Conservation (phyloP, 2,329 filamentous ascomycete genomes). For the Aspergillus carbonarius region DNA sequence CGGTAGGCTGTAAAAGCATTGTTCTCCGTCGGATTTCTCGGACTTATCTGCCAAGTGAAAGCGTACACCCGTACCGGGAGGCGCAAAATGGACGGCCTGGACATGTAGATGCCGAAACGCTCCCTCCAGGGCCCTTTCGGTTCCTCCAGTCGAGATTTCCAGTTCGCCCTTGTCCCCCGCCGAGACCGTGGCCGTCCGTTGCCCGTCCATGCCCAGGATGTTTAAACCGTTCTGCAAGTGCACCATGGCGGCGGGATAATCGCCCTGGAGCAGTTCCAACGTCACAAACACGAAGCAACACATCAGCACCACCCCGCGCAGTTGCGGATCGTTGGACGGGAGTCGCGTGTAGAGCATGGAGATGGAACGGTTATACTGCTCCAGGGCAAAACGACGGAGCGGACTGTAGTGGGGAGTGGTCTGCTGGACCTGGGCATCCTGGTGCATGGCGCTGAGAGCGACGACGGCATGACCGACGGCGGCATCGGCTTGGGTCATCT, state of each 20-base stretch:
- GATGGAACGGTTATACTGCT: constrained; percentile 24
- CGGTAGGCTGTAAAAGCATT: not conserved
- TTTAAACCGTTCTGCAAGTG: constrained; percentile 25
- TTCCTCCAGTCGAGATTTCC: too few relatives aligned
- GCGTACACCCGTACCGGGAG: not conserved
- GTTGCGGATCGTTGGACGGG: constrained; percentile 13
- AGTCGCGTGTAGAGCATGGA: constrained; percentile 17
- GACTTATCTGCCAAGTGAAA: not conserved
- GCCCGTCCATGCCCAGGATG: not conserved
- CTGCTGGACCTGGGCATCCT: constrained; percentile 15
- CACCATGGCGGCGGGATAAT: constrained; percentile 18
- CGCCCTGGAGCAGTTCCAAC: constrained; percentile 26
- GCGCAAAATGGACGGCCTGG: not conserved
- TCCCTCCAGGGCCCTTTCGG: not conserved
- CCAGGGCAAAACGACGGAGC: constrained; percentile 23
- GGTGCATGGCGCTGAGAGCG: constrained; percentile 23
- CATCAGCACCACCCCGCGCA: constrained; percentile 21
- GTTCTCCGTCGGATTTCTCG: not conserved
- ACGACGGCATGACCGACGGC: constrained; percentile 25
- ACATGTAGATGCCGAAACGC: not conserved
- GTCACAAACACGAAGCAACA: constrained; percentile 27
- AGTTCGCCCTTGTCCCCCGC: too few relatives aligned
- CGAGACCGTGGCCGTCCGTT: not conserved
- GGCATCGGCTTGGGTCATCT: constrained; percentile 20
- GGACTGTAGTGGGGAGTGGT: constrained; percentile 4